These are phyloP conservation scores for Pythium grandisporangium DNA, from an alignment of 352 stramenopile species.

Conservation along the genomic window DNA sequence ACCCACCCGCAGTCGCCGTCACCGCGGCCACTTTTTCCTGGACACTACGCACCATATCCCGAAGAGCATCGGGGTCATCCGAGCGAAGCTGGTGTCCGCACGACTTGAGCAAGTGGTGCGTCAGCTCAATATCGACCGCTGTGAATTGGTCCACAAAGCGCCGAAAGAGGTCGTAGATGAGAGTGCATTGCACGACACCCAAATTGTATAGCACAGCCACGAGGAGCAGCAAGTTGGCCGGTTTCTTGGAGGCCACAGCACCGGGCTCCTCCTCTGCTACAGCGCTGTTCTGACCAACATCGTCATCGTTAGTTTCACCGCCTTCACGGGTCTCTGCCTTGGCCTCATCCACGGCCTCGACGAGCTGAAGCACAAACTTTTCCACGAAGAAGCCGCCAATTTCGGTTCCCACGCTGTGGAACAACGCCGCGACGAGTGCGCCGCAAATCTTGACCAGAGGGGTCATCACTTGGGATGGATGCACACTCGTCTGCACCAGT, in stretches of 20 bases:
- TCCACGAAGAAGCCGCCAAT: conserved; percentile 78
- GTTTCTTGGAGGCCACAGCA: conserved; percentile 40
- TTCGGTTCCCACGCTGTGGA: conserved; percentile 71
- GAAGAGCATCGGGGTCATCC: conserved; percentile 79
- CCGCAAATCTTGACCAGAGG: conserved; percentile 68
- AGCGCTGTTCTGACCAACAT: no score
- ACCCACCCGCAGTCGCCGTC: conserved; percentile 12
- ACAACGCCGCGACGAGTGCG: conserved; percentile 59
- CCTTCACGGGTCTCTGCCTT: conserved; percentile 4
- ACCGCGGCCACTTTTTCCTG: conserved; percentile 60
- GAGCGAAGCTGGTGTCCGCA: conserved; percentile 75
- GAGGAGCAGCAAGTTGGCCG: conserved; percentile 79
- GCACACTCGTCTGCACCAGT: conserved; percentile 48
- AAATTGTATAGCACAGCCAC: conserved; percentile 89
- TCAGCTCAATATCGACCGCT: conserved; percentile 75
- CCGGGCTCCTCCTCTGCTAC: conserved; percentile 18
- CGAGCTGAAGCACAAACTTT: conserved; percentile 54
- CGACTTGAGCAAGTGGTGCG: conserved; percentile 77
- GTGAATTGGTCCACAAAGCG: conserved; percentile 70
- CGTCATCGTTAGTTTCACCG: conserved; percentile 20
- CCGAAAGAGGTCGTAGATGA: conserved; percentile 89
- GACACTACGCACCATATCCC: conserved; percentile 77
- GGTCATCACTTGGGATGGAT: conserved; percentile 65
- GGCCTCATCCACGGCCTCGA: conserved; percentile 22
- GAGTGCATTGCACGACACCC: conserved; percentile 78